A percentile compares a stretch with the other conserved stretches of the same genome.
These are phyloP conservation scores for Neopestalotiopsis sp. DNA, from an alignment of 2,329 filamentous ascomycete species.

Conservation along the genomic window DNA sequence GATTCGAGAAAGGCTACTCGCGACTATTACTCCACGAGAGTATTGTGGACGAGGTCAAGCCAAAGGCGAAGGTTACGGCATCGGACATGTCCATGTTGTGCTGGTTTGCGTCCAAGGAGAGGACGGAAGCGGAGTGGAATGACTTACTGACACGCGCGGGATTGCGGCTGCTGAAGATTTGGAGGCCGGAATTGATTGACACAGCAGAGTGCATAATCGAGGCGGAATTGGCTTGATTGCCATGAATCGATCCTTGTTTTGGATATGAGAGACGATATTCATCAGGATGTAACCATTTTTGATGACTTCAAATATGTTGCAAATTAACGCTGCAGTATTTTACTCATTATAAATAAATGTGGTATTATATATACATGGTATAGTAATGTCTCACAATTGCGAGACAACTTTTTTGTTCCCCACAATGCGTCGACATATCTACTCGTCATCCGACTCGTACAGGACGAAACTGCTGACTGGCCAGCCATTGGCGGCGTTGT, in stretches of 20 bases:
- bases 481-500: conserved; percentile 24
- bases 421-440: neutral
- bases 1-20: conserved; percentile 39
- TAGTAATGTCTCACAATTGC: neutral
- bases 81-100: conserved; percentile 43
- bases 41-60: conserved; percentile 35
- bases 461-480: conserved; percentile 13
- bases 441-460: conserved; percentile 6
- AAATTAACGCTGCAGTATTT: too few species aligned
- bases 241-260: too few species aligned
- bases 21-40: conserved; percentile 42
- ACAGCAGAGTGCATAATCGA: neutral
- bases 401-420: neutral
- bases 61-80: conserved; percentile 34
- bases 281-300: too few species aligned
- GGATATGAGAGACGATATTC: too few species aligned
- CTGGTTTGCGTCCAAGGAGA: conserved; percentile 35
- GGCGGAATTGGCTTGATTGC: neutral
- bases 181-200: neutral
- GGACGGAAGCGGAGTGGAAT: conserved; percentile 27
- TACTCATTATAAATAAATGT: too few species aligned
- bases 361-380: neutral
- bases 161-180: neutral
- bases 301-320: too few species aligned
- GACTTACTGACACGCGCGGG: neutral